phyloP scores from a whole-genome alignment of 306 rosid species.

The Oemleria cerasiformis region DNA sequence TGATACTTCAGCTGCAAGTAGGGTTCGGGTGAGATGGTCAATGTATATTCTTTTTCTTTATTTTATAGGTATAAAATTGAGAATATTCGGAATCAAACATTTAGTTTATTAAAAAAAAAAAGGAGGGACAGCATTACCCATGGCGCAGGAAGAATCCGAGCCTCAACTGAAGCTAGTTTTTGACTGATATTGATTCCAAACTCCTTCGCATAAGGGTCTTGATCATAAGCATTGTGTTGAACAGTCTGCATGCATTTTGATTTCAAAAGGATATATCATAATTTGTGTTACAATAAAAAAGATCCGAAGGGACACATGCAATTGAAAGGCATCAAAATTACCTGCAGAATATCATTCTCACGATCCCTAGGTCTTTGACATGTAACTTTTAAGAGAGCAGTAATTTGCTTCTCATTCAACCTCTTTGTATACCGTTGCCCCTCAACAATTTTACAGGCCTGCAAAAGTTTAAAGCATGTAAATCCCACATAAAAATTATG shows the following conservation, averaged over 20 bases:
- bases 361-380: conserved; percentile 98
- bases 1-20: conserved; percentile 82
- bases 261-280: conserved; percentile 11
- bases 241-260: conserved; percentile 48
- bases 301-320: background rate
- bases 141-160: conserved; percentile 96
- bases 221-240: conserved; percentile 82
- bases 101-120: background rate
- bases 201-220: conserved; percentile 95
- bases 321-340: conserved; percentile 20
- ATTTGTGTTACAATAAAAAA: background rate
- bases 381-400: conserved; percentile 82
- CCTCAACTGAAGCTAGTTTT: conserved; percentile 87
- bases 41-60: background rate
- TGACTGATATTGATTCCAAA: conserved; percentile 88
- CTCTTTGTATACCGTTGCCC: conserved; percentile 94
- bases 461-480: conserved; percentile 18
- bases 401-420: conserved; percentile 92
- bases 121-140: conserved; percentile 63
- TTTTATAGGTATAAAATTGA: background rate
- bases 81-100: conserved; percentile 11
- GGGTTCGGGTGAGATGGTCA: conserved; percentile 18
- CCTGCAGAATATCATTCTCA: conserved; percentile 88
- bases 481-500: conserved; percentile 1
- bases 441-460: conserved; percentile 99